Conservation (phyloP, 768 basidiomycete genomes). For the Plicaturopsis crispa region DNA sequence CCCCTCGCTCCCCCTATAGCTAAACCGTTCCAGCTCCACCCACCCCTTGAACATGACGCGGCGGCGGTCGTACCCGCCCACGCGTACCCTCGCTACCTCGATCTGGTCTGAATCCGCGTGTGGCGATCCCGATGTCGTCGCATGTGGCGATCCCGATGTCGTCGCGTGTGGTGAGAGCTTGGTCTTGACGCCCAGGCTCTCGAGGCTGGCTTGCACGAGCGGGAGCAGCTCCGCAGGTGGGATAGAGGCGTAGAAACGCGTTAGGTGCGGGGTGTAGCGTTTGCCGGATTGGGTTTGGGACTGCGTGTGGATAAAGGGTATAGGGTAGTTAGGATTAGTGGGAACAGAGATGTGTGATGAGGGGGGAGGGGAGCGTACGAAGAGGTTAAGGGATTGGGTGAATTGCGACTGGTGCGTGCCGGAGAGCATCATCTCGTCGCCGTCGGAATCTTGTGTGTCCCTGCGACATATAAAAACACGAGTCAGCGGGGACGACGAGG, state of each 20-base stretch:
- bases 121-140: constrained; percentile 4
- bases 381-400: constrained; percentile 73
- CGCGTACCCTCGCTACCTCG: constrained; percentile 37
- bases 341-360: not conserved
- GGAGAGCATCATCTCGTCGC: constrained; percentile 53
- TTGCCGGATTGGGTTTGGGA: constrained; percentile 76
- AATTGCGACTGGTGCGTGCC: constrained; percentile 60
- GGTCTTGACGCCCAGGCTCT: constrained; percentile 38
- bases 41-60: constrained; percentile 66
- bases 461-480: constrained; percentile 7
- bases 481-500: no score
- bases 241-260: constrained; percentile 70
- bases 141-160: constrained; percentile 1
- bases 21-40: constrained; percentile 63
- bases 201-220: constrained; percentile 49
- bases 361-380: constrained; percentile 43
- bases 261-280: constrained; percentile 68
- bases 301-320: constrained; percentile 30
- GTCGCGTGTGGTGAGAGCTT: constrained; percentile 27
- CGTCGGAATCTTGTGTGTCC: constrained; percentile 40
- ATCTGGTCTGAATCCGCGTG: no score
- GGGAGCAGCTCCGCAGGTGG: constrained; percentile 43
- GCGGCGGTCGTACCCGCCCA: constrained; percentile 65
- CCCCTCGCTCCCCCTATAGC: constrained; percentile 36
- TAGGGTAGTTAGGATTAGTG: no score